Evolutionary conservation across 352 stramenopile species (phyloP), one percentile per base, ranked within the genome.

Genomic region (Pythium apleroticum): DNA sequence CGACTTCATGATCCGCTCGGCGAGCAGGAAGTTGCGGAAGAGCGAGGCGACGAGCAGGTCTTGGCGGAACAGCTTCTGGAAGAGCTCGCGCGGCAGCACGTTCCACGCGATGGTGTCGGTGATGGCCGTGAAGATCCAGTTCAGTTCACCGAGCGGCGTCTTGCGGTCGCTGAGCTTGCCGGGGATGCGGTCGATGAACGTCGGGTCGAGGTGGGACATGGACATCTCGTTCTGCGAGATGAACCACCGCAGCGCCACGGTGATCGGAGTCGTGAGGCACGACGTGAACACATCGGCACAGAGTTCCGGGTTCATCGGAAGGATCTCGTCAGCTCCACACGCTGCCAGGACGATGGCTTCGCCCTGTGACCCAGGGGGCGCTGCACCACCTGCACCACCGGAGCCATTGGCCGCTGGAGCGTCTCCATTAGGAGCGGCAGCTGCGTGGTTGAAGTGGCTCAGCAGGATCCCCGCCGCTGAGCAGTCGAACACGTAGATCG

Each of bases 51-150:
- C 91, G 11, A 99, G 74, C 57, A 99, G 80, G 80, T 99, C 98
- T 69, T 99, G 96, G n/a, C 98, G 90, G 76, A 99, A 99, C 4
- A 99, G 78, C 64, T 98, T 96, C 74, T 99, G 96, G 72, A 99
- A 99, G 15, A 99, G 78, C 30, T 95, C 74, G 37, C 90, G 87
- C 12, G 97, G 97, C 4, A 99, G 74, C 37, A 99, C 88, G 75
- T 99, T 99, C 98, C 98, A 99, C 27, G 98, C 98, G 65, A 99
- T 99, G 11, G 97, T 99, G 80, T 99, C 98, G 0, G 98, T 99
- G 56, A 99, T 98, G n/a, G 98, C 97, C 15, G 97, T 99, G 72
- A 99, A 99, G 54, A 99, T 99, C 98, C 97, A 99, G 85, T 99
- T 99, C 37, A 99, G 78, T 69, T 99, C 97, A 37, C 97, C 97